Conservation (phyloP, 768 basidiomycete genomes). For the Suillus occidentalis region DNA sequence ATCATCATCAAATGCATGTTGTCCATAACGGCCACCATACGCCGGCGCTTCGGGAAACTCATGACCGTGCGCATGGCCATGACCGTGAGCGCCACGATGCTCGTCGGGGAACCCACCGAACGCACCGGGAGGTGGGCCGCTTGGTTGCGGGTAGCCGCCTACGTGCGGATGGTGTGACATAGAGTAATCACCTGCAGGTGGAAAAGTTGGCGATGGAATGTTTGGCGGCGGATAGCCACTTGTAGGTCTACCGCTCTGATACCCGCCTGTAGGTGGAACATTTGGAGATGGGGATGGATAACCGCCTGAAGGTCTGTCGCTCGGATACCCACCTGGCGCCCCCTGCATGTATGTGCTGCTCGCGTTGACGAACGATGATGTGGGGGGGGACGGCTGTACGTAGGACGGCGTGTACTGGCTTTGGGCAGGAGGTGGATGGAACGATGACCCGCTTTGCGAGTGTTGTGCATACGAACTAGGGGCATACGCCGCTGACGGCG, state of each 20-base stretch:
- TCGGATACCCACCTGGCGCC: neutral
- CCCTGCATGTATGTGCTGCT: neutral
- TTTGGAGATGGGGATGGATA: neutral
- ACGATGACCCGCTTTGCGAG: neutral
- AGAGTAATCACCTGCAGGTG: neutral
- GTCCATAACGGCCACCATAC: slow-evolving; percentile 23
- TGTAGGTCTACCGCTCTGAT: neutral
- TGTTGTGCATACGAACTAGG: slow-evolving; percentile 16
- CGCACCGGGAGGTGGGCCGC: slow-evolving; percentile 21
- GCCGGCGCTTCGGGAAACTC: slow-evolving; percentile 39
- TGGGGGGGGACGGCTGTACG: slow-evolving; percentile 14
- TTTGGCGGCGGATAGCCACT: neutral
- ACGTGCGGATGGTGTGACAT: slow-evolving; percentile 12
- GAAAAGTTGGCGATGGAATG: neutral
- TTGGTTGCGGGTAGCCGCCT: slow-evolving; percentile 11
- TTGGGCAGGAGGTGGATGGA: slow-evolving; percentile 20
- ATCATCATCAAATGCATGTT: slow-evolving; percentile 5
- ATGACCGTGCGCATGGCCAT: slow-evolving; percentile 30
- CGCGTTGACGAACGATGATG: neutral
- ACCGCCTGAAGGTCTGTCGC: neutral
- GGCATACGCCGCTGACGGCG: slow-evolving; percentile 9
- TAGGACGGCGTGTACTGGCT: slow-evolving; percentile 29
- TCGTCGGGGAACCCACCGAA: slow-evolving; percentile 13
- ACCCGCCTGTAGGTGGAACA: neutral
- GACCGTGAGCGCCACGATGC: slow-evolving; percentile 18